phyloP scores from a whole-genome alignment of 345 rosid genomes.

The Arabis alpina region DNA sequence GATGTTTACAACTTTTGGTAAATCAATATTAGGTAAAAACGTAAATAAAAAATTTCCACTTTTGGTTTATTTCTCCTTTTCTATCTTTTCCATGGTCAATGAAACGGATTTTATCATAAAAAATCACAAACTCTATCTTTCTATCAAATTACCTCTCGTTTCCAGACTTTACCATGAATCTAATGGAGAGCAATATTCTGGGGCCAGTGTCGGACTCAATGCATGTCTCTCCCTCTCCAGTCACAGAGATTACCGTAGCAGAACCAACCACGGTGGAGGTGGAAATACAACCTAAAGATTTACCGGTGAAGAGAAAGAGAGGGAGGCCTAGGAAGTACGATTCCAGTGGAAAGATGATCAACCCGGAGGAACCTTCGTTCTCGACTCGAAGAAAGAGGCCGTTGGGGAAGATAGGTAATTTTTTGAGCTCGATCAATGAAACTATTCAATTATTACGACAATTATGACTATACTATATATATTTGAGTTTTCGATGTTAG shows the following conservation, averaged over 20 bases:
- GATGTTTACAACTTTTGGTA: no score
- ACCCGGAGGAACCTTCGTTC: neutral
- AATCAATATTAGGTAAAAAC: no score
- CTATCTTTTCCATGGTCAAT: slow-evolving; percentile 30
- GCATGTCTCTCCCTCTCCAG: slow-evolving; percentile 51
- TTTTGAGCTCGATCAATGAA: slow-evolving; percentile 53
- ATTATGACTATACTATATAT: neutral
- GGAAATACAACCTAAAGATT: slow-evolving; percentile 4
- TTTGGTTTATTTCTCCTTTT: neutral
- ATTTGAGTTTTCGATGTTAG: neutral
- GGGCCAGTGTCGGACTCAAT: slow-evolving; percentile 49
- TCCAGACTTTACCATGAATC: slow-evolving; percentile 45
- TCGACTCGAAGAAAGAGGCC: neutral
- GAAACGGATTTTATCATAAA: slow-evolving; percentile 36
- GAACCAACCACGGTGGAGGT: neutral
- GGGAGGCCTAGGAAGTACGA: slow-evolving; percentile 60
- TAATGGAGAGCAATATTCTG: slow-evolving; percentile 48
- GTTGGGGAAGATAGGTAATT: slow-evolving; percentile 47
- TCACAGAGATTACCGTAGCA: neutral
- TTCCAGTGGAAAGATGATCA: slow-evolving; percentile 50
- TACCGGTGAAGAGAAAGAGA: slow-evolving; percentile 46
- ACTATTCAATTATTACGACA: slow-evolving; percentile 19
- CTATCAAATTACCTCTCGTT: slow-evolving; percentile 4
- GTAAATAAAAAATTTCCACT: no score
- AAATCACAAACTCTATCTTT: slow-evolving; percentile 27